Conservation (phyloP, 192 early-diverging fungal genomes). For the Irineochytrium annulatum region DNA sequence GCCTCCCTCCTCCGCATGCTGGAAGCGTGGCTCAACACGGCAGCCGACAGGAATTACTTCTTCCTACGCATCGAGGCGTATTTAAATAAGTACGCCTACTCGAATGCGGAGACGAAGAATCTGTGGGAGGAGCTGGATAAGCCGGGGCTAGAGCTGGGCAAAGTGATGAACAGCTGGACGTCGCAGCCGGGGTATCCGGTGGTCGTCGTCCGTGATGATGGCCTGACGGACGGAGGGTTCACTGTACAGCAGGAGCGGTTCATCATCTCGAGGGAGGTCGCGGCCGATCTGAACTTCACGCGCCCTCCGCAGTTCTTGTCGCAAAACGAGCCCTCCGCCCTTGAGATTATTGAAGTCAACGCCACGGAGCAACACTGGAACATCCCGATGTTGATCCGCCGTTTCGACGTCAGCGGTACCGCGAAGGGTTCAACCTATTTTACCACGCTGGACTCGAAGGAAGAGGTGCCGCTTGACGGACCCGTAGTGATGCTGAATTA, state of each 20-base stretch:
- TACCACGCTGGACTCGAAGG: conserved; percentile 3
- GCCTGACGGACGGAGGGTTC: background rate
- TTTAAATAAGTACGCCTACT: conserved; percentile 69
- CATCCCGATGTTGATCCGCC: background rate
- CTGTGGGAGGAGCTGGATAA: conserved; percentile 75
- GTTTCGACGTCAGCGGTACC: background rate
- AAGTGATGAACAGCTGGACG: conserved; percentile 38
- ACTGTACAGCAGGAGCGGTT: background rate
- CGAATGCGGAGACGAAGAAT: conserved; percentile 77
- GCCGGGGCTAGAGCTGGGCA: conserved; percentile 12
- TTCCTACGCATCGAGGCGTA: conserved; percentile 33
- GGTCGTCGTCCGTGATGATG: conserved; percentile 2
- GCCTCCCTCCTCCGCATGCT: conserved; percentile 67
- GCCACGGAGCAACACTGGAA: background rate
- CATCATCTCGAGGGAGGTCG: background rate
- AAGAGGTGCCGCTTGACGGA: conserved; percentile 4
- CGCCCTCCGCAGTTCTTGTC: background rate
- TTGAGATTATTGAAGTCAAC: conserved; percentile 7
- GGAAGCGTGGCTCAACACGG: conserved; percentile 21
- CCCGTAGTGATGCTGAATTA: conserved; percentile 25
- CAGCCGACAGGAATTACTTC: conserved; percentile 9
- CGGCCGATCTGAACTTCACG: background rate
- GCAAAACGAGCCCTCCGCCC: background rate
- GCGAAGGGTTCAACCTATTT: background rate
- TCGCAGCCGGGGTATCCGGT: conserved; percentile 37